Evolutionary conservation across 2,329 filamentous ascomycete species (phyloP).

Genomic region (Pseudogymnoascus pannorum): DNA sequence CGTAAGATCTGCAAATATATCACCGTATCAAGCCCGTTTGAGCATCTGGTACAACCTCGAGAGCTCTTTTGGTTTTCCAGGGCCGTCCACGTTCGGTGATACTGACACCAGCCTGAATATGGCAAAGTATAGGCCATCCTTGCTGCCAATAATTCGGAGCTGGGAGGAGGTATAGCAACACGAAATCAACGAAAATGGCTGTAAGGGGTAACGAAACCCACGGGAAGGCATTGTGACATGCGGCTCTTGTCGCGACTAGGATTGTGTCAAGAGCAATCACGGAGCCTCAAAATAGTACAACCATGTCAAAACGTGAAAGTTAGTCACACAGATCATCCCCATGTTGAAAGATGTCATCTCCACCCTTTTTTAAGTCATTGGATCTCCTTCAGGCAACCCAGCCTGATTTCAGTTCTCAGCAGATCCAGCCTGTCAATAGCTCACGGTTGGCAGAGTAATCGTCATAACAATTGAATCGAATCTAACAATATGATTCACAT

Average conservation of each 20-base stretch:
- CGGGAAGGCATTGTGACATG: neutral
- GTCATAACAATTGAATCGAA: too few species aligned
- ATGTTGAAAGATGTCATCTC: neutral
- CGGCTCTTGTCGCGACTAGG: neutral
- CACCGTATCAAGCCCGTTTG: neutral
- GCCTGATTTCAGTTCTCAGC: neutral
- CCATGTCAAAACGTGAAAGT: neutral
- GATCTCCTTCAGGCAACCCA: neutral
- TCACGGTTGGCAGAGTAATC: neutral
- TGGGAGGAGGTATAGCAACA: neutral
- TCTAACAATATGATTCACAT: neutral
- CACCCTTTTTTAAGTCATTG: neutral
- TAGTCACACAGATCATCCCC: neutral
- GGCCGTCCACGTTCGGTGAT: neutral
- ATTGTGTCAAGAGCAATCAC: constrained; percentile 2
- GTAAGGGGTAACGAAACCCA: neutral
- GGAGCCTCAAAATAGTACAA: constrained; percentile 6
- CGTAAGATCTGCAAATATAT: neutral
- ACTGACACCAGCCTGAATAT: neutral
- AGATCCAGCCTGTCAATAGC: too few species aligned
- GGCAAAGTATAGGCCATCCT: neutral
- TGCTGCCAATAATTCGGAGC: neutral
- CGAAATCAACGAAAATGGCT: neutral
- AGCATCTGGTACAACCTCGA: neutral
- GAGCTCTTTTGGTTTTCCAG: constrained; percentile 1